Evolutionary conservation across 352 stramenopile species (phyloP).

Genomic region (Pythium monospermum): DNA sequence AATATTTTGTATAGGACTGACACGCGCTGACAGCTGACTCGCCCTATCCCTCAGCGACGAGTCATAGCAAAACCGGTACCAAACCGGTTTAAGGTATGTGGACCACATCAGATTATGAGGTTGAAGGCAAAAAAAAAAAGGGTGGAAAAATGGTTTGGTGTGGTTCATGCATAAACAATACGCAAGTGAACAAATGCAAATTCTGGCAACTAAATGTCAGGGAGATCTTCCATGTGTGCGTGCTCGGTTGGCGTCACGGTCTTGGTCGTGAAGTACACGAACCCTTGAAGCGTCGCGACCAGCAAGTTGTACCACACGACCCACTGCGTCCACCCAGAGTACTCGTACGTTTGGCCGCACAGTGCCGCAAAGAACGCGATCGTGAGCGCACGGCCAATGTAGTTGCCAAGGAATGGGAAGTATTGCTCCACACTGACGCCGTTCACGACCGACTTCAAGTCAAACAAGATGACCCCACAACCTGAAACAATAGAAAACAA

Average conservation of each 20-base stretch:
- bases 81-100: too few relatives aligned
- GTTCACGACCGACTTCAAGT: slow-evolving; percentile 82
- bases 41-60: not conserved
- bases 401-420: slow-evolving; percentile 85
- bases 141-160: too few relatives aligned
- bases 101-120: too few relatives aligned
- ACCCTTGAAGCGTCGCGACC: slow-evolving; percentile 66
- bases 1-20: too few relatives aligned
- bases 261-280: slow-evolving; percentile 82
- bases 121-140: too few relatives aligned
- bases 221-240: slow-evolving; percentile 61
- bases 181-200: too few relatives aligned
- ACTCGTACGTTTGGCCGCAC: slow-evolving; percentile 61
- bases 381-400: slow-evolving; percentile 74
- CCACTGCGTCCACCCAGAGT: slow-evolving; percentile 62
- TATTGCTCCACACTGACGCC: slow-evolving; percentile 79
- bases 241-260: slow-evolving; percentile 47
- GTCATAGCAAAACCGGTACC: not conserved
- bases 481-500: slow-evolving; percentile 25
- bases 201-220: slow-evolving; percentile 35
- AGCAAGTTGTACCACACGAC: slow-evolving; percentile 76
- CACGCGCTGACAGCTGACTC: not conserved
- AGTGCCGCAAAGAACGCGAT: slow-evolving; percentile 81
- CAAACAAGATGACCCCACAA: slow-evolving; percentile 71
- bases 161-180: too few relatives aligned